Conservation (phyloP, 2,329 filamentous ascomycete genomes). For the Metarhizium rileyi region DNA sequence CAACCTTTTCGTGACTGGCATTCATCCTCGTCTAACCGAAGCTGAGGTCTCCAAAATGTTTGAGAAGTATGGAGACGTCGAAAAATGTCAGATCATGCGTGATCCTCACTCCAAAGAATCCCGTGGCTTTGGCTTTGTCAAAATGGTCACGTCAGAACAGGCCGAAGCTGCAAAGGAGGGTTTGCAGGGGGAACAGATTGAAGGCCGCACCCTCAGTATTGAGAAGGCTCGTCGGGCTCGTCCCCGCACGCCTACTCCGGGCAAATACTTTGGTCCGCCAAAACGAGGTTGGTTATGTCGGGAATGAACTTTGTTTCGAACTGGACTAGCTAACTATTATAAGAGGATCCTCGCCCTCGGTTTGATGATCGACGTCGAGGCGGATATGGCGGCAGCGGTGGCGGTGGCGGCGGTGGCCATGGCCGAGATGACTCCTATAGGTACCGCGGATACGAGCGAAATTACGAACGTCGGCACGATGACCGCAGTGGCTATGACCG, state of each 20-base stretch:
- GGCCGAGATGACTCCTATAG: constrained; percentile 50
- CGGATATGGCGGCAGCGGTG: constrained; percentile 42
- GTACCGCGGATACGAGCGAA: constrained; percentile 36
- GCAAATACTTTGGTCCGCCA: constrained; percentile 97
- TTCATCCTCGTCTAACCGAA: constrained; percentile 85
- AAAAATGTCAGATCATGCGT: constrained; percentile 99
- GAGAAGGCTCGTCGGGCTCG: constrained; percentile 96
- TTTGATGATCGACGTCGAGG: constrained; percentile 57
- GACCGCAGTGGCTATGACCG: constrained; percentile 31
- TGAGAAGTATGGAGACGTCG: constrained; percentile 96
- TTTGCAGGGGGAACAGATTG: constrained; percentile 87
- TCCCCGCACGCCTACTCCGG: constrained; percentile 90
- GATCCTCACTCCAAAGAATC: constrained; percentile 98
- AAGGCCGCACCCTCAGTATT: constrained; percentile 92
- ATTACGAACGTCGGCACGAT: constrained; percentile 36
- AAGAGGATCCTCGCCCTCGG: constrained; percentile 31
- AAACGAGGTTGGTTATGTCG: constrained; percentile 68
- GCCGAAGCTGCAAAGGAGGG: constrained; percentile 96
- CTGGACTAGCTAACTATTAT: background rate
- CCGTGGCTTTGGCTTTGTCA: constrained; percentile 97
- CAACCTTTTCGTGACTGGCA: constrained; percentile 97
- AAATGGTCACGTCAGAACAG: constrained; percentile 92
- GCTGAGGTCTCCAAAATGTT: constrained; percentile 89
- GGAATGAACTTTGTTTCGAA: background rate
- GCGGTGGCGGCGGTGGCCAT: constrained; percentile 26